Base-by-base conservation (phyloP, 1,284 basidiomycete genomes). In the Trametes sp. region DNA sequence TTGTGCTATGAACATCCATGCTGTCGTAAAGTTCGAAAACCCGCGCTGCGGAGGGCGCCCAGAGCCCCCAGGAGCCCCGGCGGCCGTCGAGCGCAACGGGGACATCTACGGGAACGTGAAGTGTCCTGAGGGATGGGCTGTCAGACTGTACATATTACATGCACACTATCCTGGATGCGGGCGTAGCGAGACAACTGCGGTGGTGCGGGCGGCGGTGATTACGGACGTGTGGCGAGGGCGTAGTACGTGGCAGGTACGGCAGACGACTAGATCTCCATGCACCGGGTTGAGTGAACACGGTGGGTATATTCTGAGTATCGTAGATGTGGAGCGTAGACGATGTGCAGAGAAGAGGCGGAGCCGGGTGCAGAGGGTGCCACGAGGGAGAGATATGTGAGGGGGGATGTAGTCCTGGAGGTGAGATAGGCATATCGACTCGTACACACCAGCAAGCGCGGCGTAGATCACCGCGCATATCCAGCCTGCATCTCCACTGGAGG, bases 401-500 rank as follows among this genome's bases (percentile, higher is more conserved):
- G 55, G 35, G 28, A 24, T 23, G 16, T 28, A 53, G 55, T 61
- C 44, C 54, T 24, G 52, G 48, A 42, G 29, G 45, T 23, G 62
- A 60, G 57, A 54, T 51, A 29, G 33, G 57, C 61, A 58, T 61
- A 62, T 51, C 57, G 61, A 60, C 60, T 62, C 58, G 59, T 63
- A 58, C 61, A 58, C 58, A 52, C 60, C 60, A 58, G 59, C 50
- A 52, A 38, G 29, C 44, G 56, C 29, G 49, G n/a, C 24, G 56
- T 19, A 21, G 51, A 49, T 76, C 72, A 77, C 66, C 69, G 74
- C 26, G 73, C 72, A 45, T 72, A 75, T 24, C 75, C 73, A 35
- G 54, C 57, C 69, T 74, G 76, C 74, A 77, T 71, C 71, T 77
- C 76, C 45, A 77, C 64, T n/a, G 73, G 64, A 9, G 70, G 71